These are phyloP conservation scores for Cynanchum wilfordii DNA, from an alignment of 257 asterid genomes.

Conservation along the genomic window DNA sequence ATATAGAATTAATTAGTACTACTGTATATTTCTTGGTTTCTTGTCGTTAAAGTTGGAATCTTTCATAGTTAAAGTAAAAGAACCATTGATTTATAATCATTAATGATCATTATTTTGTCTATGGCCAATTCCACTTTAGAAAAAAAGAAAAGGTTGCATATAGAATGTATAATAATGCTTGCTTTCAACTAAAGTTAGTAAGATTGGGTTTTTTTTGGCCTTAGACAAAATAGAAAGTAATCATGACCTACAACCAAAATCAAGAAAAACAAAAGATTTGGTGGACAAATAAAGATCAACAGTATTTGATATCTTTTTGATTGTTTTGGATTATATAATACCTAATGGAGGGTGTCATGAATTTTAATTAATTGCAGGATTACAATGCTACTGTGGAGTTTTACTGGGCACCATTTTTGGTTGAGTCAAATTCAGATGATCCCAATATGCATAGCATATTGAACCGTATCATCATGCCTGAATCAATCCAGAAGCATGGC, in stretches of 20 bases:
- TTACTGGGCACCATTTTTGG: conserved; percentile 93
- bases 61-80: neutral
- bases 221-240: neutral
- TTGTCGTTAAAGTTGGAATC: neutral
- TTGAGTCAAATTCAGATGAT: conserved; percentile 81
- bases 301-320: neutral
- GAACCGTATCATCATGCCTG: conserved; percentile 82
- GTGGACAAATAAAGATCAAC: neutral
- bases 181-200: conserved; percentile 19
- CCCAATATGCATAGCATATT: conserved; percentile 72
- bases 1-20: neutral
- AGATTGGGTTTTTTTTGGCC: neutral
- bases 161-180: neutral
- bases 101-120: neutral
- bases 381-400: conserved; percentile 83
- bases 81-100: neutral
- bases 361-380: conserved; percentile 36
- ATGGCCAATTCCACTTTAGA: neutral
- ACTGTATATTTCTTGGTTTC: neutral
- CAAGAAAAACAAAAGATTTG: neutral
- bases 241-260: neutral
- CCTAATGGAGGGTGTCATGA: neutral
- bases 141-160: neutral
- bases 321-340: too few relatives aligned
- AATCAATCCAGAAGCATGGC: conserved; percentile 69